Conservation (phyloP, 305 asterid genomes). For the Solanum aculeatissimum region DNA sequence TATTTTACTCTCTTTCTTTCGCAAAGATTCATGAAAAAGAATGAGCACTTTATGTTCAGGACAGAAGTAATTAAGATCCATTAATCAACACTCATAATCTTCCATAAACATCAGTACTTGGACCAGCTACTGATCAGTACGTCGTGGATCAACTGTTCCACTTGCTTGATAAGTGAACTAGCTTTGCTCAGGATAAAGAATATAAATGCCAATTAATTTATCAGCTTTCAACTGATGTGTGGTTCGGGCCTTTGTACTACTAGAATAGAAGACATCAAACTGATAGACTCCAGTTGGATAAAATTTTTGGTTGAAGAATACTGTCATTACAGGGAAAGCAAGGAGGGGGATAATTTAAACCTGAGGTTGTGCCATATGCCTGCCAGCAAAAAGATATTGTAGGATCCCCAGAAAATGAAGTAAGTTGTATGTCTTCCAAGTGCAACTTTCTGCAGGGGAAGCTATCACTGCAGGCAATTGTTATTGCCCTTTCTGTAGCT, state of each 20-base stretch:
- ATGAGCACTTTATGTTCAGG: neutral
- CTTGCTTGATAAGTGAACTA: neutral
- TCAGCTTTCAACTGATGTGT: neutral
- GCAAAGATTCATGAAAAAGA: neutral
- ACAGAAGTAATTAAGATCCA: neutral
- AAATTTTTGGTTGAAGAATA: slow-evolving; percentile 11
- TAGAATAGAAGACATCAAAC: neutral
- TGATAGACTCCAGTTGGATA: neutral
- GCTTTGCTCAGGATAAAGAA: neutral
- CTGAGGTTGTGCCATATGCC: slow-evolving; percentile 52
- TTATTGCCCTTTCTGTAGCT: slow-evolving; percentile 48
- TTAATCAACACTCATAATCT: neutral
- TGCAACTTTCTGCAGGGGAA: slow-evolving; percentile 46
- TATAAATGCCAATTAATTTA: neutral
- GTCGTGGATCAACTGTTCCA: neutral
- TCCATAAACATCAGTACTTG: neutral
- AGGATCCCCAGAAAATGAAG: slow-evolving; percentile 18
- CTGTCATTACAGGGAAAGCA: slow-evolving; percentile 39
- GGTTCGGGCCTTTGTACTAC: neutral
- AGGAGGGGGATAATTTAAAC: slow-evolving; percentile 39
- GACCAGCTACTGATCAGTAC: neutral
- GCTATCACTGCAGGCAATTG: slow-evolving; percentile 59
- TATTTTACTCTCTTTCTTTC: neutral
- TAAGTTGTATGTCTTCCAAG: slow-evolving; percentile 44
- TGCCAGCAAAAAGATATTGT: slow-evolving; percentile 62